Conservation (phyloP, 2,329 filamentous ascomycete genomes). For the Alternaria ethzedia region DNA sequence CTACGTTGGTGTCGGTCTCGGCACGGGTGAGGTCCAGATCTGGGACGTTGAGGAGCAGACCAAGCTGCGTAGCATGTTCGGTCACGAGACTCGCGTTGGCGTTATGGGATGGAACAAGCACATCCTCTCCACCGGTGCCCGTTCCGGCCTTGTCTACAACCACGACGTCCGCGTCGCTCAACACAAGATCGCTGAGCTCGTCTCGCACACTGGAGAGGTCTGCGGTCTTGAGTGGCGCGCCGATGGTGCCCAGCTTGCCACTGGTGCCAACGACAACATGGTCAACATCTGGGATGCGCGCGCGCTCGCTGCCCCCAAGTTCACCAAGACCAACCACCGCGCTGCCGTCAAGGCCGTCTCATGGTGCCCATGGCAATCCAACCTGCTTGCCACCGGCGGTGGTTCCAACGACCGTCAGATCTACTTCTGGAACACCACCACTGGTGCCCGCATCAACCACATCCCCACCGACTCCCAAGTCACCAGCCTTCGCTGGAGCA, state of each 20-base stretch:
- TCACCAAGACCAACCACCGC: slow-evolving; percentile 99
- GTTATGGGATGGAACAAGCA: slow-evolving; percentile 99
- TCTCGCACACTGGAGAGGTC: slow-evolving; percentile 96
- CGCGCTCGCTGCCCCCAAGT: slow-evolving; percentile 90
- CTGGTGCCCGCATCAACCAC: slow-evolving; percentile 96
- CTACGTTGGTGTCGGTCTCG: slow-evolving; percentile 93
- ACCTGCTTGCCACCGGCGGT: slow-evolving; percentile 93
- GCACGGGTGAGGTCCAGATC: slow-evolving; percentile 96
- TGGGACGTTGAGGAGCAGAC: slow-evolving; percentile 96
- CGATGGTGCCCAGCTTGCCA: slow-evolving; percentile 94
- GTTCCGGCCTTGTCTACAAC: slow-evolving; percentile 95
- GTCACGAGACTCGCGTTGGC: slow-evolving; percentile 93
- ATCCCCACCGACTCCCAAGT: slow-evolving; percentile 99
- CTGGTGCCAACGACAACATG: slow-evolving; percentile 97
- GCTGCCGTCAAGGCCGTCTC: slow-evolving; percentile 97
- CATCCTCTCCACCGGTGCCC: slow-evolving; percentile 90
- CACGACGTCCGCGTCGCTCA: slow-evolving; percentile 97
- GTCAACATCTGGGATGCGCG: slow-evolving; percentile 99
- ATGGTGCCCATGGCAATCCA: slow-evolving; percentile 99
- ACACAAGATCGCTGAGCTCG: slow-evolving; percentile 97
- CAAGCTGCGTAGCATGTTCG: slow-evolving; percentile 98
- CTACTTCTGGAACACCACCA: slow-evolving; percentile 99
- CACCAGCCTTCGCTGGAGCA: slow-evolving; percentile 94
- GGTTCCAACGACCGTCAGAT: slow-evolving; percentile 97
- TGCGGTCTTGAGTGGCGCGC: slow-evolving; percentile 98